Evolutionary conservation across 192 early-diverging fungal species (phyloP).

Genomic region (Umbelopsis sp.): DNA sequence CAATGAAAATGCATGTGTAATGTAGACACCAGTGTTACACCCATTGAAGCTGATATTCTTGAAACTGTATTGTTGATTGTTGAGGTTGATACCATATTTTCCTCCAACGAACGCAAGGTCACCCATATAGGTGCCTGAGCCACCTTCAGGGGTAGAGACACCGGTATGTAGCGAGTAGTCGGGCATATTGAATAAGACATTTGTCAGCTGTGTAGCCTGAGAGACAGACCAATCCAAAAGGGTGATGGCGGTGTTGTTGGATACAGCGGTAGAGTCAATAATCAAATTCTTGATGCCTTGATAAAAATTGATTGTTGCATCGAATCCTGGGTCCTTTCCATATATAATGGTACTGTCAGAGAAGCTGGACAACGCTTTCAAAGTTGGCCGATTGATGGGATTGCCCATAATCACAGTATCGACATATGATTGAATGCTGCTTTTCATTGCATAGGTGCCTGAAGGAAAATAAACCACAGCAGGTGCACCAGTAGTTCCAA

Average conservation of each 20-base stretch:
- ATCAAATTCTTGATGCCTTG: slow-evolving; percentile 15
- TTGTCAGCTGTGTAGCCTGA: slow-evolving; percentile 19
- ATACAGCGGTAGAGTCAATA: slow-evolving; percentile 7
- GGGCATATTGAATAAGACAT: slow-evolving; percentile 13
- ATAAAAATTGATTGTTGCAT: slow-evolving; percentile 20
- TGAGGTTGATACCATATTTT: slow-evolving; percentile 17
- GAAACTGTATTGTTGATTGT: slow-evolving; percentile 21
- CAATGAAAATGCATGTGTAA: background rate
- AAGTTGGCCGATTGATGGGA: slow-evolving; percentile 17
- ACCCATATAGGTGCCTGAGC: slow-evolving; percentile 15
- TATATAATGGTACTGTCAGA: slow-evolving; percentile 1
- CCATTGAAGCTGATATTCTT: slow-evolving; percentile 21
- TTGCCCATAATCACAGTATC: slow-evolving; percentile 23
- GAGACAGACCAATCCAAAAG: slow-evolving; percentile 23
- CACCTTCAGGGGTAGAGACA: slow-evolving; percentile 4
- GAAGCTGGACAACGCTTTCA: slow-evolving; percentile 16
- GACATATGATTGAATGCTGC: slow-evolving; percentile 12
- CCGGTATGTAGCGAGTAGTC: slow-evolving; percentile 4
- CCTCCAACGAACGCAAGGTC: slow-evolving; percentile 13
- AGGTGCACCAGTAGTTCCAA: slow-evolving; percentile 22
- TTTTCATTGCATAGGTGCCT: slow-evolving; percentile 4
- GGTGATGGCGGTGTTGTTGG: background rate
- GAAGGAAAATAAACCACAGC: slow-evolving; percentile 16
- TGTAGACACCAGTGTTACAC: slow-evolving; percentile 6
- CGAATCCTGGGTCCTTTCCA: slow-evolving; percentile 8